Conservation (phyloP, 2,329 filamentous ascomycete genomes). For the Polychaeton citri region DNA sequence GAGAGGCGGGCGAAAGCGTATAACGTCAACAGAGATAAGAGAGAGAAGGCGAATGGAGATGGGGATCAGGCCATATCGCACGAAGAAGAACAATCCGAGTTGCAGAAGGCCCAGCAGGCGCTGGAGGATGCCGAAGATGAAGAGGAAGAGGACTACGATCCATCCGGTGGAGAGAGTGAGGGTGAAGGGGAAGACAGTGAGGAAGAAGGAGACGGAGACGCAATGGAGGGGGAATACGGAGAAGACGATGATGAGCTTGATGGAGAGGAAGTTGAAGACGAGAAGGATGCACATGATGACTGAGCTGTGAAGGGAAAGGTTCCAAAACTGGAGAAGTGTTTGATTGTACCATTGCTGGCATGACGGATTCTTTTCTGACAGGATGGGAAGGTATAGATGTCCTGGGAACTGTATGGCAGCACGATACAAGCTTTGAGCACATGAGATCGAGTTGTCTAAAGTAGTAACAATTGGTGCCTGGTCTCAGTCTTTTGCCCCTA, state of each 20-base stretch:
- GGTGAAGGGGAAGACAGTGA: conserved; percentile 19
- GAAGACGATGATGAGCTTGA: conserved; percentile 11
- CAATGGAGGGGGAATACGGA: no score
- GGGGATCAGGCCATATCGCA: conserved; percentile 5
- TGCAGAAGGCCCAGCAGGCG: conserved; percentile 19
- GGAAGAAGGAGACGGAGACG: conserved; percentile 14
- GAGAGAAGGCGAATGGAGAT: conserved; percentile 12
- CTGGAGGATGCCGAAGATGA: conserved; percentile 22
- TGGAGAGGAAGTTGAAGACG: conserved; percentile 13
- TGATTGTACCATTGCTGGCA: no score
- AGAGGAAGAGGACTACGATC: conserved; percentile 21
- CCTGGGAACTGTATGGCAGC: no score
- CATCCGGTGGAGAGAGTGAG: conserved; percentile 20
- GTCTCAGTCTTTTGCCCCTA: no score
- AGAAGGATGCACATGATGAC: no score
- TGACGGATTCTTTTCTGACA: no score
- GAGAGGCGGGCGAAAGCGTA: conserved; percentile 46
- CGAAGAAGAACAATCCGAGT: conserved; percentile 11
- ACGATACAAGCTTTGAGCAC: no score
- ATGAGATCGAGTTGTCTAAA: no score
- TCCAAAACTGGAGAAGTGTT: no score
- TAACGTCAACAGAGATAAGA: conserved; percentile 33
- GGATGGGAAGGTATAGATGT: no score
- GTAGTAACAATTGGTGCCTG: no score
- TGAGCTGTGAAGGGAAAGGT: no score